A percentile compares a stretch with the other conserved stretches of the same genome.
These are phyloP conservation scores for Entonaema liquescens DNA, from an alignment of 495 filamentous ascomycete species.

Conservation along the genomic window DNA sequence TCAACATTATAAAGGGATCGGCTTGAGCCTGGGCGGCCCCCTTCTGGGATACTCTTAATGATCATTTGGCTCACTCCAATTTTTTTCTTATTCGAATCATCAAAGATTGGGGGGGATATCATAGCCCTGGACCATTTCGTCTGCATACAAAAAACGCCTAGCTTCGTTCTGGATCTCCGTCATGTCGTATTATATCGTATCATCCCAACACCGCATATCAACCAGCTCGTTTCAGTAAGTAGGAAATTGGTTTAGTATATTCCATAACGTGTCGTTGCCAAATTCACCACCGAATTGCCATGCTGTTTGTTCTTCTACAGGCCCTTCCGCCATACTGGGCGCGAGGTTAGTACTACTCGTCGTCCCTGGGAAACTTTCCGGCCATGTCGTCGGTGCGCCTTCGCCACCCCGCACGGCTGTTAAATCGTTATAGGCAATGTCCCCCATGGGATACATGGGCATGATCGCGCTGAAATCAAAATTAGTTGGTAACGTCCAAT, in stretches of 20 bases:
- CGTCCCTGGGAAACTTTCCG: conserved; percentile 29
- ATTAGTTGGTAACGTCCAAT: conserved; percentile 50
- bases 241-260: conserved; percentile 58
- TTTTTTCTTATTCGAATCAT: conserved; percentile 4
- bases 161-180: conserved; percentile 4
- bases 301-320: conserved; percentile 28
- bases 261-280: conserved; percentile 63
- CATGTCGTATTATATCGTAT: conserved; percentile 1
- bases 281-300: conserved; percentile 57
- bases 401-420: conserved; percentile 44
- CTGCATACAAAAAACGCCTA: conserved; percentile 14
- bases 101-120: conserved; percentile 12
- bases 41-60: neutral
- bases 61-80: neutral
- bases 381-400: conserved; percentile 31
- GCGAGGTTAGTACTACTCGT: conserved; percentile 15
- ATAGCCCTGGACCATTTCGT: conserved; percentile 9
- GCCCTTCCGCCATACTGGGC: conserved; percentile 12
- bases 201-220: conserved; percentile 7
- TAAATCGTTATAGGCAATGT: conserved; percentile 62
- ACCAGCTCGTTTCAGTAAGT: conserved; percentile 26
- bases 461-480: conserved; percentile 59
- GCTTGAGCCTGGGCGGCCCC: neutral
- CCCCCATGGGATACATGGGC: conserved; percentile 63
- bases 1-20: conserved; percentile 1